Base-by-base conservation (phyloP, 2,329 filamentous ascomycete genomes). In the Chaetomiaceae sp. region DNA sequence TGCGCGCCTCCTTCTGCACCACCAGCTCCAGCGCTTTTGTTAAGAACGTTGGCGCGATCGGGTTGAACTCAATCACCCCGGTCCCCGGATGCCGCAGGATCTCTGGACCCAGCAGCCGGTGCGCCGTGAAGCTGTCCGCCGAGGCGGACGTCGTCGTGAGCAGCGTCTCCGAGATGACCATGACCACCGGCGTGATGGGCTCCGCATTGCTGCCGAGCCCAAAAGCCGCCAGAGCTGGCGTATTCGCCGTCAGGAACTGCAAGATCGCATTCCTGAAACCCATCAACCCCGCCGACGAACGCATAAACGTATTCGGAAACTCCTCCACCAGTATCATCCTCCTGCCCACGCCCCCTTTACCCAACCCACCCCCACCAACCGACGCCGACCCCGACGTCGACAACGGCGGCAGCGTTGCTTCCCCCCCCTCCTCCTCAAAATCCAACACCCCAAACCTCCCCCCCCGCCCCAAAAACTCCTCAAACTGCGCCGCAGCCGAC, bases 81-180 rank as follows among this genome's bases (percentile, higher is more conserved):
- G 88, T 82, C 12, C 83, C 83, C 0, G 87, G 83, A 64, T 97
- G 89, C 34, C 84, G 81, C 12, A 88, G 74, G 35, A 98, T 86
- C 53, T 93, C 86, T 0, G 89, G 84, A 0, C 94, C 93, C 3
- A 98, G 78, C 15, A 98, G 69, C 19, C 90, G 81, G 68, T 97
- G 88, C 0, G 88, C 88, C 1, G 93, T 98, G 59, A 97, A 89
- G 64, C 87, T 96, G 60, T 97, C 90, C 11, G 88, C 82, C 9
- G 86, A 82, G 2, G 89, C 84, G 3, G 87, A 90, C 7, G 83
- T 89, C 1, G 89, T 93, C 0, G 87, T 91, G 14, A 95, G 69
- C 12, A 95, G 71, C 0, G 88, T 94, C 65, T 98, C 93, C 0
- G 93, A 96, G 41, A 98, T 81, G 48, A 98, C 78, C 69, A 98